phyloP scores from a whole-genome alignment of 202 grass and related monocot species.

The Musa balbisiana region DNA sequence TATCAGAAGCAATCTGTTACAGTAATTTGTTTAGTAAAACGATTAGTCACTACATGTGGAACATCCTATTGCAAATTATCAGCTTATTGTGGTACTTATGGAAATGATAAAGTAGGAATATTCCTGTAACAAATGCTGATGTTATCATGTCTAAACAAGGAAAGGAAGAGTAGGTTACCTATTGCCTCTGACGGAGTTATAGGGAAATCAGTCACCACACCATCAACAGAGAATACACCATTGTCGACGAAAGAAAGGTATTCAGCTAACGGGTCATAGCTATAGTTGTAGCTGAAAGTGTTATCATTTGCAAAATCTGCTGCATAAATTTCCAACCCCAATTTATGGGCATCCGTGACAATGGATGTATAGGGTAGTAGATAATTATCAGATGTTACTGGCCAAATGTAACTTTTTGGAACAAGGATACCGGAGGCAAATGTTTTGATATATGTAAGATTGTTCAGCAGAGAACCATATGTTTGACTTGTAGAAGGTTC shows the following conservation, averaged over 20 bases:
- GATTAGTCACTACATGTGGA: neutral
- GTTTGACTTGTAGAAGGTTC: constrained; percentile 76
- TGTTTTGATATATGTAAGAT: constrained; percentile 62
- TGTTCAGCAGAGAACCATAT: constrained; percentile 45
- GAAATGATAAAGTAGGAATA: neutral
- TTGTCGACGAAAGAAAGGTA: constrained; percentile 44
- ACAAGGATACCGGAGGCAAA: constrained; percentile 76
- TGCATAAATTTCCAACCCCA: constrained; percentile 75
- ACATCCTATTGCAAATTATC: neutral
- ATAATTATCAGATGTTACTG: constrained; percentile 59
- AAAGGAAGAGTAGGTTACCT: constrained; percentile 37
- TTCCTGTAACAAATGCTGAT: neutral
- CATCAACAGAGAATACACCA: constrained; percentile 66
- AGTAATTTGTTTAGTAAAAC: neutral
- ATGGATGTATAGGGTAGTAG: constrained; percentile 15
- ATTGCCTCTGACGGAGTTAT: constrained; percentile 60
- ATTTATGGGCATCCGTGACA: constrained; percentile 53
- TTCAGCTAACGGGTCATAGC: constrained; percentile 77
- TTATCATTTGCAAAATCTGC: constrained; percentile 88
- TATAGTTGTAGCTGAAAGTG: constrained; percentile 70
- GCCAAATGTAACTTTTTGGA: constrained; percentile 80
- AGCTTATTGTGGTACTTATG: neutral
- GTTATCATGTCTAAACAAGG: neutral
- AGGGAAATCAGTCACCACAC: constrained; percentile 58
- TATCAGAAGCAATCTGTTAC: too few species aligned